Evolutionary conservation across 1,284 basidiomycete genomes (phyloP).

Genomic region (Moniliophthora roreri): DNA sequence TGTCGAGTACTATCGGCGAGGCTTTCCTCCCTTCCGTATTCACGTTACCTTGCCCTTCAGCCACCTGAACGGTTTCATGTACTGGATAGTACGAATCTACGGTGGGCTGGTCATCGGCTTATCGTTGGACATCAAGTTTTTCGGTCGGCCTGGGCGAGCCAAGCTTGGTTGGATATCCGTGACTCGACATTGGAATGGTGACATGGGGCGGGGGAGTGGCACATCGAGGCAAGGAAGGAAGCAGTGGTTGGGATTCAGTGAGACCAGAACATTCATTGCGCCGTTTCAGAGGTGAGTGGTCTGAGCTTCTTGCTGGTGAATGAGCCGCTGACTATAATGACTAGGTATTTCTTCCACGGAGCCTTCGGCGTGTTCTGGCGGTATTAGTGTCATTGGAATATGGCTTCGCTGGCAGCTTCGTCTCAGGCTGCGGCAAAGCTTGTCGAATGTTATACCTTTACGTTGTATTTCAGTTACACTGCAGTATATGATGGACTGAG

Average conservation of each 20-base stretch:
- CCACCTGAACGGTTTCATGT: constrained; percentile 29
- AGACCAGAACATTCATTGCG: constrained; percentile 21
- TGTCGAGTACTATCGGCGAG: no score
- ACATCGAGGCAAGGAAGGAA: constrained; percentile 23
- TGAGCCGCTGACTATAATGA: not conserved
- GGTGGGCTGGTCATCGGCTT: constrained; percentile 25
- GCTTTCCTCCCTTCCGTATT: no score
- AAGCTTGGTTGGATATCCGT: constrained; percentile 23
- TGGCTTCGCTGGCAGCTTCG: constrained; percentile 25
- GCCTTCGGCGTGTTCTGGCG: constrained; percentile 29
- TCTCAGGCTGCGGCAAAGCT: constrained; percentile 27
- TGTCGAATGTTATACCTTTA: constrained; percentile 21
- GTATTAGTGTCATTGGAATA: constrained; percentile 29
- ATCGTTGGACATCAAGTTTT: constrained; percentile 24
- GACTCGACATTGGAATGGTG: constrained; percentile 23
- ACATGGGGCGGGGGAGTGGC: constrained; percentile 28
- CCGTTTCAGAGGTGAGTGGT: constrained; percentile 20
- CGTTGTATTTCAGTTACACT: no score
- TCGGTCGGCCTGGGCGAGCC: constrained; percentile 26
- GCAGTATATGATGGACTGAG: no score
- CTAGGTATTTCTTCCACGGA: constrained; percentile 28
- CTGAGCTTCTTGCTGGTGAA: constrained; percentile 12
- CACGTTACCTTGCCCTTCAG: no score
- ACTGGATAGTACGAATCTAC: constrained; percentile 30
- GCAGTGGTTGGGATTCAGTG: constrained; percentile 26